phyloP scores from a whole-genome alignment of 441 rosid genomes.

The Jatropha multifida region DNA sequence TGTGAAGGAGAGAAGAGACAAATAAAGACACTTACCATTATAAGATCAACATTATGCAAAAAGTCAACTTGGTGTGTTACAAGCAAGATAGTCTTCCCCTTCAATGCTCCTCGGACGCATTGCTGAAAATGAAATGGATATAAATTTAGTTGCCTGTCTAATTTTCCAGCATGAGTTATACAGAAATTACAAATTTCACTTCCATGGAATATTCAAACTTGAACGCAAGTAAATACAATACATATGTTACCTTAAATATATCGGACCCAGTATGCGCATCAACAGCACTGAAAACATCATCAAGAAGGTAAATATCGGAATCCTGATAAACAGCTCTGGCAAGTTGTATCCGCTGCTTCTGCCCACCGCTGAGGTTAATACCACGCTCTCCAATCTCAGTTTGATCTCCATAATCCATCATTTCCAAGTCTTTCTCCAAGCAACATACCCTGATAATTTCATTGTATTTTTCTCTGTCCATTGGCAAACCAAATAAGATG shows the following conservation, averaged over 20 bases:
- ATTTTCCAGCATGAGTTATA: background rate
- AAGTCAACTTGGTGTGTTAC: slow-evolving; percentile 98
- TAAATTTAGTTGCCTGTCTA: slow-evolving; percentile 16
- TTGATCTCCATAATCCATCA: slow-evolving; percentile 94
- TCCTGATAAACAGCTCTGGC: slow-evolving; percentile 97
- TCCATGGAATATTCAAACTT: background rate
- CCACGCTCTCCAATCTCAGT: slow-evolving; percentile 98
- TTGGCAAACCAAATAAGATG: slow-evolving; percentile 80
- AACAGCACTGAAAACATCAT: slow-evolving; percentile 94
- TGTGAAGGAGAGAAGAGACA: background rate
- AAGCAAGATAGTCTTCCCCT: slow-evolving; percentile 75
- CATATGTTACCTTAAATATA: slow-evolving; percentile 65
- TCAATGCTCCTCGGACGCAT: slow-evolving; percentile 83
- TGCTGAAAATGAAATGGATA: slow-evolving; percentile 42
- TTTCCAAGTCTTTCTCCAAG: slow-evolving; percentile 81
- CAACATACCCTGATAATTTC: slow-evolving; percentile 74
- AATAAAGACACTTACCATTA: slow-evolving; percentile 43
- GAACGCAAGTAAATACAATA: background rate
- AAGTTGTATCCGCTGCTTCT: slow-evolving; percentile 91
- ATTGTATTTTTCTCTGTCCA: slow-evolving; percentile 54
- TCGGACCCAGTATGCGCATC: slow-evolving; percentile 97
- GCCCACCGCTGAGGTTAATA: slow-evolving; percentile 95
- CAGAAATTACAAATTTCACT: background rate
- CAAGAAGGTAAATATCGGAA: slow-evolving; percentile 82
- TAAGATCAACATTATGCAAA: slow-evolving; percentile 81